Conservation (phyloP, 2,329 filamentous ascomycete genomes). For the Pseudopyricularia cyperi region DNA sequence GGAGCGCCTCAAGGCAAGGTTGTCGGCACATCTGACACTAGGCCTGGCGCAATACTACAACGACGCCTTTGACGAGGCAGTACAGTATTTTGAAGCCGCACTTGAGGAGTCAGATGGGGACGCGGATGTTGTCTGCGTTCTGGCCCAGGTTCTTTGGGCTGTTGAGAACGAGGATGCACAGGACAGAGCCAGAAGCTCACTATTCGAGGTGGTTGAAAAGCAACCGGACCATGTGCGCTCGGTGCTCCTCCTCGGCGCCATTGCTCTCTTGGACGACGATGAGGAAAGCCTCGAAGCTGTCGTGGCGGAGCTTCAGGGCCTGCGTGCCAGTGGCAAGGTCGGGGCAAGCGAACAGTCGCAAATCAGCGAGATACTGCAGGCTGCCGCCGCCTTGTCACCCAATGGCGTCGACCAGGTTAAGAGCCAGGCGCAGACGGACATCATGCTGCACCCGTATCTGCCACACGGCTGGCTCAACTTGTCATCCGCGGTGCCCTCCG, state of each 20-base stretch:
- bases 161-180: slow-evolving; percentile 64
- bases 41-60: slow-evolving; percentile 72
- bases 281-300: slow-evolving; percentile 70
- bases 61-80: slow-evolving; percentile 51
- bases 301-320: slow-evolving; percentile 56
- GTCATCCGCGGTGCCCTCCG: slow-evolving; percentile 26
- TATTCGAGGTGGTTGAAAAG: slow-evolving; percentile 69
- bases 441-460: slow-evolving; percentile 70
- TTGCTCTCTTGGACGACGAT: slow-evolving; percentile 72
- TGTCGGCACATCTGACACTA: slow-evolving; percentile 76
- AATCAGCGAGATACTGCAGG: slow-evolving; percentile 64
- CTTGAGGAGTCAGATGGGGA: slow-evolving; percentile 63
- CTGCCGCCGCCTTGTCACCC: slow-evolving; percentile 47
- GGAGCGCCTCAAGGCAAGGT: slow-evolving; percentile 53
- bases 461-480: slow-evolving; percentile 73
- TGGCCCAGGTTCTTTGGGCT: slow-evolving; percentile 89
- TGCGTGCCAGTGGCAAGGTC: slow-evolving; percentile 56
- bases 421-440: slow-evolving; percentile 54
- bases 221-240: slow-evolving; percentile 66
- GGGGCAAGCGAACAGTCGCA: slow-evolving; percentile 50
- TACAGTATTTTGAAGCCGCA: slow-evolving; percentile 68
- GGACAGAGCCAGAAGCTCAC: slow-evolving; percentile 60
- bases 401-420: slow-evolving; percentile 32
- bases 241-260: slow-evolving; percentile 68
- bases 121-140: slow-evolving; percentile 73